phyloP scores from a whole-genome alignment of 768 basidiomycete genomes.

The Podaxis sp. region DNA sequence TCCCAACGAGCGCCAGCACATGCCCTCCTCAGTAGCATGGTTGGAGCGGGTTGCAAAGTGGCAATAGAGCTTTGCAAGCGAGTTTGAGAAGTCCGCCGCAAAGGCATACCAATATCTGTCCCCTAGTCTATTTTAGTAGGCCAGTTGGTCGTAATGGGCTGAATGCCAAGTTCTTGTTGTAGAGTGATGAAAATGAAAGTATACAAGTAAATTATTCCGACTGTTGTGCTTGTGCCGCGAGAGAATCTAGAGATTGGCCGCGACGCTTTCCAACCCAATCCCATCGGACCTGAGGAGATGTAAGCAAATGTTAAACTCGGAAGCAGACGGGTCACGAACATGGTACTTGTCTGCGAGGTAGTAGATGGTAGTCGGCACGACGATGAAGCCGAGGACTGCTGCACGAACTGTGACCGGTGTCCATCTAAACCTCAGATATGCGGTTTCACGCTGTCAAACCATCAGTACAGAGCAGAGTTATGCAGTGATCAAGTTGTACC shows the following conservation, averaged over 20 bases:
- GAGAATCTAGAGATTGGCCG: conserved; percentile 27
- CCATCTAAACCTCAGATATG: conserved; percentile 81
- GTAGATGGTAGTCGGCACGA: conserved; percentile 58
- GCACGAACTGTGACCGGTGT: conserved; percentile 63
- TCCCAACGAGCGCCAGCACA: conserved; percentile 91
- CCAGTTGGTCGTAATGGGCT: neutral
- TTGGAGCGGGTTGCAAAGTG: conserved; percentile 82
- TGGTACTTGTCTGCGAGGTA: conserved; percentile 43
- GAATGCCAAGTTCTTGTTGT: neutral
- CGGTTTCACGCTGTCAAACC: conserved; percentile 65
- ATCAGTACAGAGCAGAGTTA: conserved; percentile 9
- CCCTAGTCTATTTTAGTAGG: neutral
- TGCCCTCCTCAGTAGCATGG: conserved; percentile 78
- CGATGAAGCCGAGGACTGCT: conserved; percentile 56
- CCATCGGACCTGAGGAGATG: conserved; percentile 41
- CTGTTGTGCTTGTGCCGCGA: conserved; percentile 15
- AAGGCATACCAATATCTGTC: neutral
- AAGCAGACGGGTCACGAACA: conserved; percentile 23
- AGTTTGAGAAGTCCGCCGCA: conserved; percentile 37
- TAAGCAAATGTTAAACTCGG: conserved; percentile 3
- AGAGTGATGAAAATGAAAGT: neutral
- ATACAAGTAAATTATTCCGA: conserved; percentile 10
- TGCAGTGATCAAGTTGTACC: conserved; percentile 25
- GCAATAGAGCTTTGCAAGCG: conserved; percentile 90
- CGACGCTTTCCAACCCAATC: conserved; percentile 45